Evolutionary conservation across 1,284 basidiomycete species (phyloP).

Genomic region (Trichosporon ovoides): DNA sequence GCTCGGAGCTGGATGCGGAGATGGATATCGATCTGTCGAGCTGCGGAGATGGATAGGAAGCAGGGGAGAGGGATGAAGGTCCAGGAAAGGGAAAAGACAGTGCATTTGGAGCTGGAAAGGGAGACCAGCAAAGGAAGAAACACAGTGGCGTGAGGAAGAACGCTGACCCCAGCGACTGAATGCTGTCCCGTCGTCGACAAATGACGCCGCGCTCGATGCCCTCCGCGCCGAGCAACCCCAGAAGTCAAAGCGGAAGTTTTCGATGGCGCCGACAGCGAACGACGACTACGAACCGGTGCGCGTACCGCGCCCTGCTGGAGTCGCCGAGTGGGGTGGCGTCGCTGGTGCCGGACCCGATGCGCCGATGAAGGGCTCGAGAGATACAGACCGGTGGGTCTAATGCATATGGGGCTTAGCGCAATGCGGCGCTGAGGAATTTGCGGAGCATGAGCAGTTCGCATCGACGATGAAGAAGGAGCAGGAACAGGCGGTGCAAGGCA

Average conservation of each 20-base stretch:
- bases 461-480: no score
- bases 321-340: constrained; percentile 86
- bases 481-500: no score
- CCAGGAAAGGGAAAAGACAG: no score
- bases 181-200: constrained; percentile 12
- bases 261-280: constrained; percentile 30
- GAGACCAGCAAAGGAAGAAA: background rate
- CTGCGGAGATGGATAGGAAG: no score
- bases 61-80: no score
- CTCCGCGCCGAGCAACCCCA: constrained; percentile 4
- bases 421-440: background rate
- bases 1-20: no score
- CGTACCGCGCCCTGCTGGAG: constrained; percentile 73
- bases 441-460: background rate
- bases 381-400: constrained; percentile 45
- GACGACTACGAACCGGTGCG: constrained; percentile 85
- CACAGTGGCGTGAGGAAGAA: background rate
- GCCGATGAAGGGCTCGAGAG: constrained; percentile 39
- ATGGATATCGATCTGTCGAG: no score
- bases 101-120: no score
- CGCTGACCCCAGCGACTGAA: constrained; percentile 28
- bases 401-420: background rate
- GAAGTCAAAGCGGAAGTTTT: constrained; percentile 30
- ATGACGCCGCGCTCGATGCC: constrained; percentile 8
- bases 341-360: constrained; percentile 52